These are phyloP conservation scores for Ascoidea asiatica DNA, from an alignment of 805 yeast genomes.

Conservation along the genomic window DNA sequence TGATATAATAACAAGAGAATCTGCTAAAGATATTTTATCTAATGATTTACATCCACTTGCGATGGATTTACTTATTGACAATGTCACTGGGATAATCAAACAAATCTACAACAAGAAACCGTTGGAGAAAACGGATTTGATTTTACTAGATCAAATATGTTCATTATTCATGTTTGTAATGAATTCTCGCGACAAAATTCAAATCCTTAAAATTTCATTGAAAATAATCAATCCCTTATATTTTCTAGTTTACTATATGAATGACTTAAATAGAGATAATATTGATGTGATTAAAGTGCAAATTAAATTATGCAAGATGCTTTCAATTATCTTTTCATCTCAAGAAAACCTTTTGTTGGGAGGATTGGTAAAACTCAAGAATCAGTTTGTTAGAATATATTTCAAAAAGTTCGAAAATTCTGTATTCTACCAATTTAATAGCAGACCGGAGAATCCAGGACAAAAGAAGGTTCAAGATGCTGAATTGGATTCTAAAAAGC, in stretches of 20 bases:
- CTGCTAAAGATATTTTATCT: constrained; percentile 58
- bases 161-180: constrained; percentile 29
- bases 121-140: constrained; percentile 18
- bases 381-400: too few relatives aligned
- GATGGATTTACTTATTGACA: constrained; percentile 3
- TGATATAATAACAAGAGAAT: constrained; percentile 42
- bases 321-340: background rate
- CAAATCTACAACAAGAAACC: constrained; percentile 15
- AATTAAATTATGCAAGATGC: too few relatives aligned
- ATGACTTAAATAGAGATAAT: background rate
- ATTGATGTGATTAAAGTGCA: background rate
- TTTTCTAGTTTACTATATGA: too few relatives aligned
- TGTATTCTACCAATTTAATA: background rate
- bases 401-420: background rate
- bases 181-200: constrained; percentile 18
- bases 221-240: too few relatives aligned
- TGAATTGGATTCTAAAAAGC: background rate
- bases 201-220: constrained; percentile 19
- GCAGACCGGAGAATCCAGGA: background rate
- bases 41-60: constrained; percentile 42
- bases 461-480: constrained; percentile 13
- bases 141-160: constrained; percentile 35
- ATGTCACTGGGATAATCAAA: constrained; percentile 25
- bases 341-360: background rate
- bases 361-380: background rate